A percentile compares a stretch with the other conserved stretches of the same genome.
Conservation (phyloP, 2,329 filamentous ascomycete genomes). For the Samsoniella hepiali region DNA sequence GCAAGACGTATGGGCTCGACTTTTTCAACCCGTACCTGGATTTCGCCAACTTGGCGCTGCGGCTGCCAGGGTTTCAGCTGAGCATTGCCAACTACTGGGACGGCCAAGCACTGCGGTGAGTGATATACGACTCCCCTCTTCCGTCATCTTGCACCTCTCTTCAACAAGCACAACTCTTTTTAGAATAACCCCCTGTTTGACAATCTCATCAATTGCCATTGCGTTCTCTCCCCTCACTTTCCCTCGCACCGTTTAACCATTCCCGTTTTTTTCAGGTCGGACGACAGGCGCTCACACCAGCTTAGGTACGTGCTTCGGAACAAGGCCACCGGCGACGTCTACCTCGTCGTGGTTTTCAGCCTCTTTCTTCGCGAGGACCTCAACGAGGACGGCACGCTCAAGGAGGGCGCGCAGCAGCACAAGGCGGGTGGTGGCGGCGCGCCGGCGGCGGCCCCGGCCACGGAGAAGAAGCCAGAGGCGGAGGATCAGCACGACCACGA, state of each 20-base stretch:
- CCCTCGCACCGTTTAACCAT: slow-evolving; percentile 22
- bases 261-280: slow-evolving; percentile 22
- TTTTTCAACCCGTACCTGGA: slow-evolving; percentile 94
- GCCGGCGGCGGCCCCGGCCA: neutral
- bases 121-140: slow-evolving; percentile 16
- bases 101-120: slow-evolving; percentile 71
- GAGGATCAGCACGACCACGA: slow-evolving; percentile 29
- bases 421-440: slow-evolving; percentile 16
- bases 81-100: slow-evolving; percentile 78
- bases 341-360: slow-evolving; percentile 79
- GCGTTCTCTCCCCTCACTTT: slow-evolving; percentile 20
- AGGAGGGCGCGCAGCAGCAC: slow-evolving; percentile 36
- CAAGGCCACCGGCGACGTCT: slow-evolving; percentile 65
- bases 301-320: slow-evolving; percentile 93
- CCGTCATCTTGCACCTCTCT: slow-evolving; percentile 4
- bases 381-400: slow-evolving; percentile 56
- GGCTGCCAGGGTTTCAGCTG: slow-evolving; percentile 68
- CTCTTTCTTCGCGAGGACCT: slow-evolving; percentile 68
- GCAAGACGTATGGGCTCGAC: slow-evolving; percentile 50
- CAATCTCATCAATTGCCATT: neutral
- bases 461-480: neutral
- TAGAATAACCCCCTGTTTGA: neutral
- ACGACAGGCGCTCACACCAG: slow-evolving; percentile 67
- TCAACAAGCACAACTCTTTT: neutral
- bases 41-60: slow-evolving; percentile 69